A percentile compares a stretch with the other conserved stretches of the same genome.
Evolutionary conservation across 805 yeast genomes (phyloP).

Genomic region (Candida sakaeoensis): DNA sequence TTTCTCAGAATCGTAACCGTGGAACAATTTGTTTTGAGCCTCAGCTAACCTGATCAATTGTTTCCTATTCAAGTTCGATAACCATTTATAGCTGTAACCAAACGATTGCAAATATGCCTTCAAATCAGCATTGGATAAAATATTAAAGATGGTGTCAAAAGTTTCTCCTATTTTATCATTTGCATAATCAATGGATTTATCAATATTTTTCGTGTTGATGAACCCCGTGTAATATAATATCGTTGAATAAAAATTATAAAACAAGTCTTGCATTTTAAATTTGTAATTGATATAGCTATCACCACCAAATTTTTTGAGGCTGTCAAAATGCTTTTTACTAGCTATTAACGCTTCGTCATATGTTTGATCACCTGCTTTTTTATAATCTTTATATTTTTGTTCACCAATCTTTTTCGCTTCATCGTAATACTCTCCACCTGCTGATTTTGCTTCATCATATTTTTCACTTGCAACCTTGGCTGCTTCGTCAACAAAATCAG

Average conservation of each 20-base stretch:
- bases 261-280: slow-evolving; percentile 1
- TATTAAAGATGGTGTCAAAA: slow-evolving; percentile 23
- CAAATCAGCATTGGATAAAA: slow-evolving; percentile 44
- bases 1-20: slow-evolving; percentile 12
- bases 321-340: not conserved
- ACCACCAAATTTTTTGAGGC: slow-evolving; percentile 3
- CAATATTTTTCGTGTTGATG: slow-evolving; percentile 1
- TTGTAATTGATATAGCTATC: not conserved
- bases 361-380: not conserved
- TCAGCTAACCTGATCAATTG: slow-evolving; percentile 38
- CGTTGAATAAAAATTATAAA: slow-evolving; percentile 2
- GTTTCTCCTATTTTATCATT: slow-evolving; percentile 7
- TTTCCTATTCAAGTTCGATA: slow-evolving; percentile 20
- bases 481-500: slow-evolving; percentile 2
- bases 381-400: slow-evolving; percentile 2
- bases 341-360: slow-evolving; percentile 1
- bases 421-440: slow-evolving; percentile 5
- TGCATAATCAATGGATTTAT: slow-evolving; percentile 5
- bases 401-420: slow-evolving; percentile 2
- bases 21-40: slow-evolving; percentile 38
- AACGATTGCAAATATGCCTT: slow-evolving; percentile 37
- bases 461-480: slow-evolving; percentile 2
- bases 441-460: slow-evolving; percentile 1
- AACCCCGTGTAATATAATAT: slow-evolving; percentile 4
- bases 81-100: slow-evolving; percentile 31